Evolutionary conservation across 2,329 filamentous ascomycete species (phyloP).

Genomic region (Diaporthe humulicola): DNA sequence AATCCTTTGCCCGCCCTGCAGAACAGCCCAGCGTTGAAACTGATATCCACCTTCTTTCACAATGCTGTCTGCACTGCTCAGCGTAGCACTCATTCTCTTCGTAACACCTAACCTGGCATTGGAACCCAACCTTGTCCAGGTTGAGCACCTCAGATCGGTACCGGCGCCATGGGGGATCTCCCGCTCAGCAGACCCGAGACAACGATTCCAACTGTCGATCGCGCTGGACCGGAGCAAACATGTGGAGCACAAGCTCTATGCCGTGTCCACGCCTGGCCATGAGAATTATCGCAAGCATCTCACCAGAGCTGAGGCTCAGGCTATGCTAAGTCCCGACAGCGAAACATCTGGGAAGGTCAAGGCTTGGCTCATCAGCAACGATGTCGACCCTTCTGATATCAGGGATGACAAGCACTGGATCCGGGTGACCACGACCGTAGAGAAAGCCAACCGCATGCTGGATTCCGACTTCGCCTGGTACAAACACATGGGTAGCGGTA

Average conservation of each 20-base stretch:
- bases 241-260: conserved; percentile 42
- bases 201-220: conserved; percentile 19
- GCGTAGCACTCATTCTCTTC: neutral
- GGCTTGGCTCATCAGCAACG: conserved; percentile 40
- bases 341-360: conserved; percentile 41
- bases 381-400: conserved; percentile 39
- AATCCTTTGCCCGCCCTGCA: neutral
- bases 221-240: conserved; percentile 28
- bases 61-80: conserved; percentile 3
- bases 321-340: conserved; percentile 41
- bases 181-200: conserved; percentile 9
- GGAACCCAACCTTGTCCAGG: neutral
- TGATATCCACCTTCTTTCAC: neutral
- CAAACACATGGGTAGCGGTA: conserved; percentile 43
- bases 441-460: conserved; percentile 47
- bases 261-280: conserved; percentile 43
- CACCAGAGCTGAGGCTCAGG: conserved; percentile 41
- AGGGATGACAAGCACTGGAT: conserved; percentile 43
- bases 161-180: conserved; percentile 15
- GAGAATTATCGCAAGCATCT: conserved; percentile 44
- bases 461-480: conserved; percentile 43
- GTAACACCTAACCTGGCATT: conserved; percentile 19
- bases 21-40: neutral
- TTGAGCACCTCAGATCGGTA: conserved; percentile 19
- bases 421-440: conserved; percentile 44